Evolutionary conservation across 768 basidiomycete genomes (phyloP).

Genomic region (Macrolepiota dolichaula): DNA sequence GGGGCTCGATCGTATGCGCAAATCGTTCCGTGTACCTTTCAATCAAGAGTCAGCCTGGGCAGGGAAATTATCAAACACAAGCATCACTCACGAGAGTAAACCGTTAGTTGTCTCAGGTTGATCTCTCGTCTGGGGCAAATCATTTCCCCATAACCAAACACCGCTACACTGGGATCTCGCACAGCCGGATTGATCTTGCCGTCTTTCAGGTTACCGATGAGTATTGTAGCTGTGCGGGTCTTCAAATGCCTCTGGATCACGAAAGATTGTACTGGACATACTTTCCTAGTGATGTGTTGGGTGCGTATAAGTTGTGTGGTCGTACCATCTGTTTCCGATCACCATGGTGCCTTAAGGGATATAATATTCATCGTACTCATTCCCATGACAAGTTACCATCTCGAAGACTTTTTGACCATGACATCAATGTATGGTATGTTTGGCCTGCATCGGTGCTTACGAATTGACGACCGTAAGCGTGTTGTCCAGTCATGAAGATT

Average conservation of each 20-base stretch:
- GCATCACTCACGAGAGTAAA: conserved; percentile 20
- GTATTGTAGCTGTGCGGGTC: conserved; percentile 25
- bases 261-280: conserved; percentile 15
- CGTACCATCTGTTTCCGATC: neutral
- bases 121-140: conserved; percentile 26
- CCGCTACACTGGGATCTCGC: conserved; percentile 21
- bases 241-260: conserved; percentile 17
- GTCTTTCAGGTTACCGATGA: conserved; percentile 25
- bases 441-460: conserved; percentile 26
- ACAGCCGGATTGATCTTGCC: conserved; percentile 19
- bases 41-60: too few species aligned
- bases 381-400: conserved; percentile 19
- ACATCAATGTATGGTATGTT: conserved; percentile 21
- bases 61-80: too few species aligned
- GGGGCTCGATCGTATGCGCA: conserved; percentile 1
- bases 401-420: conserved; percentile 21
- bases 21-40: conserved; percentile 6
- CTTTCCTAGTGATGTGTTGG: neutral
- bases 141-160: conserved; percentile 29
- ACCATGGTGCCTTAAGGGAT: neutral
- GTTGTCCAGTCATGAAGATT: conserved; percentile 75
- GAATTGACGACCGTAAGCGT: conserved; percentile 53
- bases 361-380: neutral
- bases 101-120: conserved; percentile 18
- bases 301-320: neutral